Evolutionary conservation across 2,329 filamentous ascomycete genomes (phyloP).

Genomic region (Paracorniculantispora psalliotae): DNA sequence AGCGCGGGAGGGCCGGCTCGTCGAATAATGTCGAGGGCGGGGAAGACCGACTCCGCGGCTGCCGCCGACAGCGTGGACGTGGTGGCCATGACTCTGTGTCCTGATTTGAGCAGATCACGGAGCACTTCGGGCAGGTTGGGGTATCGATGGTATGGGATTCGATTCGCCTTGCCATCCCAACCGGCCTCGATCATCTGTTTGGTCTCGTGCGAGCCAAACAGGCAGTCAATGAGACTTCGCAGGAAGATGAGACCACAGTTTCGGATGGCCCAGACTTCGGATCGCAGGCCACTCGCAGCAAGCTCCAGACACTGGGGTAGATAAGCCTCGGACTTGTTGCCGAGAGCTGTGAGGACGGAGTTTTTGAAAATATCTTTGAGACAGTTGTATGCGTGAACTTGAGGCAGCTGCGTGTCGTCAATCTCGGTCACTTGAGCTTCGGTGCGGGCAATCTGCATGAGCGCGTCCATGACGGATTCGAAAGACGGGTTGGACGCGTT

Average conservation of each 20-base stretch:
- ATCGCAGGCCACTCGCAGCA: slow-evolving; percentile 74
- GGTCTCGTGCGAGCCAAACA: slow-evolving; percentile 72
- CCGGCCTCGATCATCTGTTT: slow-evolving; percentile 57
- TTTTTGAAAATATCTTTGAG: slow-evolving; percentile 88
- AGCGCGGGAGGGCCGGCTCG: slow-evolving; percentile 61
- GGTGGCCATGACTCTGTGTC: slow-evolving; percentile 39
- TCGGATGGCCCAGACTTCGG: slow-evolving; percentile 85
- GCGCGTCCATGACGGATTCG: slow-evolving; percentile 55
- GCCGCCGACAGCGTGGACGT: slow-evolving; percentile 27
- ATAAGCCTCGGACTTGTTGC: slow-evolving; percentile 67
- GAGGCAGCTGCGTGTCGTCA: slow-evolving; percentile 66
- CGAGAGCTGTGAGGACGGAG: slow-evolving; percentile 67
- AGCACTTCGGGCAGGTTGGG: slow-evolving; percentile 60
- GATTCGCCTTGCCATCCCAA: slow-evolving; percentile 59
- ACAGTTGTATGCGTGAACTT: slow-evolving; percentile 93
- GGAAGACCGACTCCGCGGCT: slow-evolving; percentile 69
- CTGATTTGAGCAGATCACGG: slow-evolving; percentile 54
- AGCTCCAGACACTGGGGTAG: slow-evolving; percentile 70
- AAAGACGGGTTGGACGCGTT: slow-evolving; percentile 58
- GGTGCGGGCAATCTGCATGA: slow-evolving; percentile 54
- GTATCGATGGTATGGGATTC: slow-evolving; percentile 66
- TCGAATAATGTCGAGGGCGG: slow-evolving; percentile 74
- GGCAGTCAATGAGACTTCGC: slow-evolving; percentile 73
- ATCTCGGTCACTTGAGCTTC: slow-evolving; percentile 51
- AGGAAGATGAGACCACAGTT: slow-evolving; percentile 91